Conservation (phyloP, 345 rosid species). For the Camelina laxa region DNA sequence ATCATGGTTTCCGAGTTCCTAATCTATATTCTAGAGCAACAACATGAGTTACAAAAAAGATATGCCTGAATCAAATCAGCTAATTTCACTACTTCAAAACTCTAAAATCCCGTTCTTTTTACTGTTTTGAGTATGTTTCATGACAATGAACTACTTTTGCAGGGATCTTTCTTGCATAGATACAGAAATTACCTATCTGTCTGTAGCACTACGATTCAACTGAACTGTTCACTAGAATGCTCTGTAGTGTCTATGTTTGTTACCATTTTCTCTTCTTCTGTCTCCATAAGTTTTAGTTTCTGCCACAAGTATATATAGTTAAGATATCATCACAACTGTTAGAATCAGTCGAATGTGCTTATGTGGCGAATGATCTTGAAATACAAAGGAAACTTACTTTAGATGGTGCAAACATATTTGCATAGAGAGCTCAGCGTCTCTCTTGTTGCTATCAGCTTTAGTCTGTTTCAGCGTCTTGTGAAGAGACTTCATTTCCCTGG, state of each 20-base stretch:
- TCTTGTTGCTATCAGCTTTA: not conserved
- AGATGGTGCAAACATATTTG: not conserved
- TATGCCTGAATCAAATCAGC: not conserved
- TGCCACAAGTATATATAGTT: not conserved
- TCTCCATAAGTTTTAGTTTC: not conserved
- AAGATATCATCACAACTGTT: not conserved
- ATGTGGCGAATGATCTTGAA: not conserved
- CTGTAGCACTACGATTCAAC: not conserved
- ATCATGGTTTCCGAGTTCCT: not conserved
- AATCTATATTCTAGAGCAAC: not conserved
- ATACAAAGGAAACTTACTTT: not conserved
- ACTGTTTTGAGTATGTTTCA: too few relatives aligned
- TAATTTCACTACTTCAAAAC: not conserved
- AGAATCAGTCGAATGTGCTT: not conserved
- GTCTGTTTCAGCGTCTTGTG: not conserved
- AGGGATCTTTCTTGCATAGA: not conserved
- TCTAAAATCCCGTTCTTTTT: not conserved
- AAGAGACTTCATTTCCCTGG: constrained; percentile 11
- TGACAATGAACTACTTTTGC: not conserved
- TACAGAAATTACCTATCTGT: not conserved
- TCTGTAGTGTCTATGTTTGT: not conserved
- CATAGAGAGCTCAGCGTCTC: not conserved
- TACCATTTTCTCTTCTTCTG: not conserved
- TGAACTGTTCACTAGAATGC: not conserved
- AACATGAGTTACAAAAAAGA: not conserved